Base-by-base conservation (phyloP, 2,329 filamentous ascomycete species). In the Calonectria crousiana region DNA sequence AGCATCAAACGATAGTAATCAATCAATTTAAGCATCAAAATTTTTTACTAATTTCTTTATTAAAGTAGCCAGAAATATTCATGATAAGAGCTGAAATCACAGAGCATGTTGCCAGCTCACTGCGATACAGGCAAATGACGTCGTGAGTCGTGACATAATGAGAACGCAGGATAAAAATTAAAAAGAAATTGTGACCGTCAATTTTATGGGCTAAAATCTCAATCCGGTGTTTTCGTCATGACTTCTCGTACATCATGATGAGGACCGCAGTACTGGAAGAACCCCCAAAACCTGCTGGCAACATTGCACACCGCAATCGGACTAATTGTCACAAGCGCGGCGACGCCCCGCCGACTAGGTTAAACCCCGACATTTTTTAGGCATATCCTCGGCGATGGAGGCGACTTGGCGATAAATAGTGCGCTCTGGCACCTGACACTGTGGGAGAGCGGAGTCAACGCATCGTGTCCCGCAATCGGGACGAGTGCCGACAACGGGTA, bases 311-410 rank as follows among this genome's bases (percentile, higher is more conserved):
- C 9, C 8, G 20, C 20, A 2, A 47, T 47, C 41, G 13, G 20
- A 47, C 20, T n/a, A 8, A n/a, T n/a, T 47, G 20, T 2, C 8
- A n/a, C 20, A 1, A 16, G 20, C n/a, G 20, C 9, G n/a, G 44
- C 13, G 14, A 8, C 23, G 28, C 56, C 56, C 56, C 56, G 20
- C 56, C 9, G 14, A 20, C 23, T 62, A 62, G 56, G 56, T 62
- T 62, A 62, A 62, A 62, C 56, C 16, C 56, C 56, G 56, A 41
- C 34, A 30, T 62, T 62, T 41, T 62, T 41, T 28, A 41, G 56
- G 56, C 14, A n/a, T 41, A 62, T 62, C 56, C 23, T 62, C 56
- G 56, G 56, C 14, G 38, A 16, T 20, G 14, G 10, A 28, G 23
- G 34, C 23, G 2, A 18, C 6, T 20, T 36, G n/a, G 34, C 4